Conservation (phyloP, 1,284 basidiomycete genomes). For the Naganishia sp. region DNA sequence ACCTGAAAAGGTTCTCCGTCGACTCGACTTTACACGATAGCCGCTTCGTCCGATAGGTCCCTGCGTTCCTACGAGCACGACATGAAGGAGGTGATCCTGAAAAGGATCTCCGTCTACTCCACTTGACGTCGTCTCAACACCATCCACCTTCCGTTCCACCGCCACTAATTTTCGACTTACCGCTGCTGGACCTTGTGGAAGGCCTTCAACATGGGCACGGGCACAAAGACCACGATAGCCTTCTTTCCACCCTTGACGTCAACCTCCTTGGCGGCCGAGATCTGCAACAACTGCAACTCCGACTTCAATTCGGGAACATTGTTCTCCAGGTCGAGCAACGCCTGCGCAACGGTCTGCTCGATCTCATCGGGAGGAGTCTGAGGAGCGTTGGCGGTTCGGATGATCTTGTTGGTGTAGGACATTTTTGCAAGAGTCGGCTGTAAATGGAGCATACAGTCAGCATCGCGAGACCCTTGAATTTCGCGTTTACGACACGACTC, state of each 20-base stretch:
- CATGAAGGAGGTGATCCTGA: conserved; percentile 53
- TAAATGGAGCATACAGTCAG: not conserved
- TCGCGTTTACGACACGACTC: not conserved
- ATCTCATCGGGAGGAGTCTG: conserved; percentile 84
- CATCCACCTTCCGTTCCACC: conserved; percentile 3
- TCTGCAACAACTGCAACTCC: conserved; percentile 93
- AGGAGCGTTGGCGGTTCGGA: conserved; percentile 94
- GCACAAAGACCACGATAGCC: conserved; percentile 98
- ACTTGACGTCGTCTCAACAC: conserved; percentile 6
- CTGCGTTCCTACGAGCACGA: conserved; percentile 16
- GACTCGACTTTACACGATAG: conserved; percentile 23
- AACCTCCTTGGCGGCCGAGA: conserved; percentile 97
- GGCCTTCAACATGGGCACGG: conserved; percentile 95
- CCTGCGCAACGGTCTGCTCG: conserved; percentile 91
- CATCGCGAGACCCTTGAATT: not conserved
- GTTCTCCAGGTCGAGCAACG: conserved; percentile 95
- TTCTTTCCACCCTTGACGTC: conserved; percentile 99
- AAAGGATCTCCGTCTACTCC: conserved; percentile 55
- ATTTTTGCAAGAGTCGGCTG: conserved; percentile 30
- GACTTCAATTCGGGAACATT: conserved; percentile 97
- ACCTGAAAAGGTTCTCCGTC: conserved; percentile 30
- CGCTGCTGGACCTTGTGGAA: conserved; percentile 98
- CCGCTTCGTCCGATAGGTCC: not conserved
- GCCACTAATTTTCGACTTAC: conserved; percentile 60
- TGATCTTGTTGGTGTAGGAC: conserved; percentile 68